phyloP scores from a whole-genome alignment of 495 filamentous ascomycete genomes.

The Neurospora cerealis region DNA sequence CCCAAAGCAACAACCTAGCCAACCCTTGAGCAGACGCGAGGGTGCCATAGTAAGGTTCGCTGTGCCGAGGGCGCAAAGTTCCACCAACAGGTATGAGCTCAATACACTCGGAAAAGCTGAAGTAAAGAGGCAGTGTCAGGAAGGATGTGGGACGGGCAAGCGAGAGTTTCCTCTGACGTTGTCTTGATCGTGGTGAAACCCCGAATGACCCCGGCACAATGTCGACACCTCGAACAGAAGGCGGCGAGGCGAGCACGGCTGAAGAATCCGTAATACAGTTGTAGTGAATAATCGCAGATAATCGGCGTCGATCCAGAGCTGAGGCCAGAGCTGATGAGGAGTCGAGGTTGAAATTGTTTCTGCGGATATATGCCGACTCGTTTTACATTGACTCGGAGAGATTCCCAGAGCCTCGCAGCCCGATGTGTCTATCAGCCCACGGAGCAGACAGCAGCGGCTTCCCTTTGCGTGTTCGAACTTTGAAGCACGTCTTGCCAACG shows the following conservation, averaged over 20 bases:
- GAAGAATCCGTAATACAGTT: background rate
- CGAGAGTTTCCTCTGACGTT: background rate
- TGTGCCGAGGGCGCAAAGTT: background rate
- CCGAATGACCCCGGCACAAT: background rate
- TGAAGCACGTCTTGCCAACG: background rate
- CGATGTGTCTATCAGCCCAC: background rate
- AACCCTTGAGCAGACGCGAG: background rate
- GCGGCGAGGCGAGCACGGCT: background rate
- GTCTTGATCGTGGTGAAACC: background rate
- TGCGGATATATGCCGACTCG: background rate
- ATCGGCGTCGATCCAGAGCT: background rate
- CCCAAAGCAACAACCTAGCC: background rate
- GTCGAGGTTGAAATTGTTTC: background rate
- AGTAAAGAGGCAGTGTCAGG: accelerated
- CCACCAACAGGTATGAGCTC: no score
- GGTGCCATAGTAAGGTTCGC: background rate
- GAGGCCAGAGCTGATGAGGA: background rate
- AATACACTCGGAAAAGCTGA: no score
- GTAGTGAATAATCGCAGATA: background rate
- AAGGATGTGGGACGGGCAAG: background rate
- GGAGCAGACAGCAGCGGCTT: background rate
- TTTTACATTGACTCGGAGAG: background rate
- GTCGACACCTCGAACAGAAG: background rate
- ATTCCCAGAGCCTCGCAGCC: background rate
- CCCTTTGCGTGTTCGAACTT: background rate